phyloP scores from a whole-genome alignment of 1,284 basidiomycete species.

The Apiotrichum gracile region DNA sequence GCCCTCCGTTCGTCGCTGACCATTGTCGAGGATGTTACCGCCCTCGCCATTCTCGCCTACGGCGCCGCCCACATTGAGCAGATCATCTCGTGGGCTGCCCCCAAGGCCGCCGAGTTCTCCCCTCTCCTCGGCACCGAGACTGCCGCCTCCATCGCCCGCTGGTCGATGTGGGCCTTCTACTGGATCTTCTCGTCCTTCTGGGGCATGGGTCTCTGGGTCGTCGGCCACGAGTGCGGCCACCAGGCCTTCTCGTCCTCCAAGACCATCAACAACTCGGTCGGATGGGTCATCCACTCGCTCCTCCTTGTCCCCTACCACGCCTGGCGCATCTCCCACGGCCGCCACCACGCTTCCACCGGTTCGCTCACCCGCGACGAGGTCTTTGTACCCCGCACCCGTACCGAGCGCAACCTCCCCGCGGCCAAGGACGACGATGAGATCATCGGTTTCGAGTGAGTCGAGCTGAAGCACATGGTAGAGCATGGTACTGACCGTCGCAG shows the following conservation, averaged over 20 bases:
- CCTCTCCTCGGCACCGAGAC: constrained; percentile 43
- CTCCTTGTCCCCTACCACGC: constrained; percentile 96
- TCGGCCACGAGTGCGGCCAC: constrained; percentile 81
- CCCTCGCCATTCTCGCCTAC: constrained; percentile 67
- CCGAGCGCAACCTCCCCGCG: constrained; percentile 63
- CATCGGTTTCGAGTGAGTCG: constrained; percentile 51
- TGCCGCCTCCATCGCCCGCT: constrained; percentile 58
- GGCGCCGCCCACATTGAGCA: constrained; percentile 63
- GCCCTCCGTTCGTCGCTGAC: constrained; percentile 73
- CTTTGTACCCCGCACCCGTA: constrained; percentile 85
- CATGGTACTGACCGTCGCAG: constrained; percentile 11
- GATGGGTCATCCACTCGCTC: constrained; percentile 87
- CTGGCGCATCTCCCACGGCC: constrained; percentile 94
- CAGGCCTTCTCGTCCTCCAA: constrained; percentile 94
- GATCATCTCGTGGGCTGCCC: constrained; percentile 21
- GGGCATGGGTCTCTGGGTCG: constrained; percentile 88
- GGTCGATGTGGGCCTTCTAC: constrained; percentile 74
- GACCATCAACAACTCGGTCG: constrained; percentile 84
- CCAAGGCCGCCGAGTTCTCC: not conserved
- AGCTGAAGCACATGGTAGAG: not conserved
- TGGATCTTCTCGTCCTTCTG: constrained; percentile 75
- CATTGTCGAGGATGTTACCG: constrained; percentile 67
- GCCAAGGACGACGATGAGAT: constrained; percentile 58
- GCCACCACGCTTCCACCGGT: constrained; percentile 92
- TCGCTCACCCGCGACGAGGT: constrained; percentile 96